Evolutionary conservation across 108 stramenopile species (phyloP).

Genomic region (Seminavis robusta): DNA sequence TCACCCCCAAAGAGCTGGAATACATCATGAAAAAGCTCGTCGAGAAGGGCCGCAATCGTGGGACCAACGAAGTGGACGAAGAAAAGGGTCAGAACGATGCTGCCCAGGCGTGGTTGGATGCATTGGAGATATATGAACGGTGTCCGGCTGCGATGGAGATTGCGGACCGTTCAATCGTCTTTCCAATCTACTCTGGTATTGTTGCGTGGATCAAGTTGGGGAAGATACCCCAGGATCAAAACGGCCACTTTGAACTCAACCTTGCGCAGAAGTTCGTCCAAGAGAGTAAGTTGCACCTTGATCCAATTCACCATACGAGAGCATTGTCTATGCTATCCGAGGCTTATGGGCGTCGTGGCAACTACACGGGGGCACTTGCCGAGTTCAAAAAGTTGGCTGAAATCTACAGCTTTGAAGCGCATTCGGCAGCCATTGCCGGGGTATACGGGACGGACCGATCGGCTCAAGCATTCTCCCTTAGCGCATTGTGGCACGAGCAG

Average conservation of each 20-base stretch:
- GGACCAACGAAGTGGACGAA: not conserved
- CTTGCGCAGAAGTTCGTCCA: constrained; percentile 41
- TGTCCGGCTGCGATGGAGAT: not conserved
- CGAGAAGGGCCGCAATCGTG: constrained; percentile 1
- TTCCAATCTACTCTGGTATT: constrained; percentile 55
- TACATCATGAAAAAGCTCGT: not conserved
- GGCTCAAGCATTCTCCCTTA: constrained; percentile 38
- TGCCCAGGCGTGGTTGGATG: constrained; percentile 4
- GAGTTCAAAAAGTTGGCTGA: not conserved
- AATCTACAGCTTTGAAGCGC: constrained; percentile 29
- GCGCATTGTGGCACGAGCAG: constrained; percentile 32
- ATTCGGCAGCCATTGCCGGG: constrained; percentile 39
- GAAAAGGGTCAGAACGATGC: not conserved
- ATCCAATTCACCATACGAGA: constrained; percentile 52
- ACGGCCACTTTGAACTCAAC: constrained; percentile 31
- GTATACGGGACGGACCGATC: constrained; percentile 55
- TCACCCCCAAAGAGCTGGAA: constrained; percentile 5
- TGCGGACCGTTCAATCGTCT: constrained; percentile 34
- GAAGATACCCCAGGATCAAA: constrained; percentile 26
- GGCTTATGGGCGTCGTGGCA: constrained; percentile 35
- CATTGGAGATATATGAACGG: constrained; percentile 5
- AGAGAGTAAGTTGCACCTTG: constrained; percentile 42
- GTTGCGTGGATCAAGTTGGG: constrained; percentile 45
- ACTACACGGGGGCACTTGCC: constrained; percentile 37
- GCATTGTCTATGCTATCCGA: constrained; percentile 57